Evolutionary conservation across 768 basidiomycete genomes (phyloP), one percentile per base, ranked within the genome.

Genomic region (Kwoniella dejecticola): DNA sequence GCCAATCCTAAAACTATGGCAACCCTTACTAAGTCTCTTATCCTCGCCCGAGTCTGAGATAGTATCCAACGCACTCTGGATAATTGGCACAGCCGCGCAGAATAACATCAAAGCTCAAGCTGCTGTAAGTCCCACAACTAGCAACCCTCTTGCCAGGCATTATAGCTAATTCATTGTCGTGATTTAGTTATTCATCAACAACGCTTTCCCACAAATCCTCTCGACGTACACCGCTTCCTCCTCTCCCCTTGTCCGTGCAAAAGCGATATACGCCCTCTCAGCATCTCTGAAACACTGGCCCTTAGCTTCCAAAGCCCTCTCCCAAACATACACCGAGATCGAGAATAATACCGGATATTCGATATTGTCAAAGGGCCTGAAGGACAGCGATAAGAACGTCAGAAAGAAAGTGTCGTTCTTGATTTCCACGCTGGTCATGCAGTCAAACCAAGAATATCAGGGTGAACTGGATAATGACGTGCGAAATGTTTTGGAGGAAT

Each of bases 81-180:
- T 80, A 44, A 69, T 72, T 36, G 79, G 79, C 15, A 79, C 79
- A 2, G 76, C 79, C 15, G 72, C 77, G 3, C 78, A 80, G 57
- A 80, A 80, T 68, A 80, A 80, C 53, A 58, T 74, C n/a, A 76
- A 79, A 60, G 78, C 79, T 29, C 79, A 80, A 56, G 71, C 75
- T 42, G 77, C 78, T n/a, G 77, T 79, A 41, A 62, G 77, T 74
- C n/a, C n/a, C n/a, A n/a, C n/a, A n/a, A n/a, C n/a, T n/a, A n/a
- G 29, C 21, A 2, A 21, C 4, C 13, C 31, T 46, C 36, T 8
- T 31, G 6, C 47, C 47, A 46, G 8, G 23, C 44, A 19, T 10
- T 46, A 10, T 8, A 8, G 17, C 44, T 19, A 17, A 46, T 46
- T 54, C 36, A 8, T 8, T 38, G 17, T n/a, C n/a, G n/a, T n/a